A percentile compares a stretch with the other conserved stretches of the same genome.
phyloP scores from a whole-genome alignment of 2,329 filamentous ascomycete genomes.

The Didymosphaeria variabile region DNA sequence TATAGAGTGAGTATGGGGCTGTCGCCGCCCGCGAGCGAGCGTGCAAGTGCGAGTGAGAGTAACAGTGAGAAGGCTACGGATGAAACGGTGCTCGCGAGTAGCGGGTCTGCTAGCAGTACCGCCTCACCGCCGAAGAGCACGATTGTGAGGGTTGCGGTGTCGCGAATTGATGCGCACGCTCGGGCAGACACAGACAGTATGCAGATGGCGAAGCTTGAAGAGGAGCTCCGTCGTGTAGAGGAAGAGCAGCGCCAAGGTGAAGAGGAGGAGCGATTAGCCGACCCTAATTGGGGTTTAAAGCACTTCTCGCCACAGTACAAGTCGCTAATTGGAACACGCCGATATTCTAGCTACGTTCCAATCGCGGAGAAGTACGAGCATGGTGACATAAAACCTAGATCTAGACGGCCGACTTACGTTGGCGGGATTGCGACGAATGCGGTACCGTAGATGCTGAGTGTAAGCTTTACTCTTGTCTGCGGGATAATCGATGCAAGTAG shows the following conservation, averaged over 20 bases:
- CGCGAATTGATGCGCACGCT: conserved; percentile 15
- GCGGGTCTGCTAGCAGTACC: background rate
- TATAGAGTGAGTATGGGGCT: conserved; percentile 27
- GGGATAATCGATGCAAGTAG: background rate
- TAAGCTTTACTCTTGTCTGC: background rate
- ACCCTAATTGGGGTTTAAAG: conserved; percentile 14
- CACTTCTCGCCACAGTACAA: conserved; percentile 4
- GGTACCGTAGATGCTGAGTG: background rate
- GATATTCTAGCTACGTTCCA: conserved; percentile 18
- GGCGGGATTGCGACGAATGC: background rate
- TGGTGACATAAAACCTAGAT: background rate
- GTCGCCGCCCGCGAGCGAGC: conserved; percentile 9
- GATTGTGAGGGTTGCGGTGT: conserved; percentile 4
- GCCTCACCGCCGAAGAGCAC: background rate
- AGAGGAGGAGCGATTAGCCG: background rate
- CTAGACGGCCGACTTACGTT: background rate
- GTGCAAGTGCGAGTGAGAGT: background rate
- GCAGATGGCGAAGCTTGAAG: background rate
- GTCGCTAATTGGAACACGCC: conserved; percentile 18
- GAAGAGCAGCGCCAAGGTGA: background rate
- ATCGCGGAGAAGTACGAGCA: background rate
- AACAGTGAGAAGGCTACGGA: background rate
- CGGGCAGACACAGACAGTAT: background rate
- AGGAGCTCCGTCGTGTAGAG: background rate
- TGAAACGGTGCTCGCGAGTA: background rate